phyloP scores from a whole-genome alignment of 1,284 basidiomycete species.

The Melampsora americana region DNA sequence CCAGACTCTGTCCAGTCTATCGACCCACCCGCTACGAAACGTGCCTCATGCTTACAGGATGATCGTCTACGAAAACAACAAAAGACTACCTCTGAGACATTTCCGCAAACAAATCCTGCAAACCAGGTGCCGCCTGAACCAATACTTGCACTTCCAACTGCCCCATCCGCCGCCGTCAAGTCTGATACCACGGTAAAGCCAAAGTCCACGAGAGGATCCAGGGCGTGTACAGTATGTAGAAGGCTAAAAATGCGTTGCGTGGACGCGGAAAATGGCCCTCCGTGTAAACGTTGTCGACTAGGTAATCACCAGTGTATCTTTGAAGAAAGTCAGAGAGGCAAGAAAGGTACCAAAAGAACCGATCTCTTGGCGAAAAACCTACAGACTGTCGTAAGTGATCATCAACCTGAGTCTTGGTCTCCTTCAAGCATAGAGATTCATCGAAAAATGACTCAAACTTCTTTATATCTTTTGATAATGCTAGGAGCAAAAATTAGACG shows the following conservation, averaged over 20 bases:
- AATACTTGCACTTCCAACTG: background rate
- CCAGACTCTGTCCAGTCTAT: background rate
- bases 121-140: background rate
- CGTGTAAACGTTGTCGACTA: constrained; percentile 65
- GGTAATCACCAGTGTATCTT: constrained; percentile 66
- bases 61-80: background rate
- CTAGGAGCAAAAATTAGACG: constrained; percentile 53
- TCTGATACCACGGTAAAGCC: constrained; percentile 47
- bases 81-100: background rate
- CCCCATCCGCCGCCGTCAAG: constrained; percentile 4
- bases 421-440: background rate
- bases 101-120: background rate
- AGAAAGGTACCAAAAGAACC: constrained; percentile 61
- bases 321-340: constrained; percentile 89
- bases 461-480: background rate
- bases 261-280: constrained; percentile 82
- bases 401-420: background rate
- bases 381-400: background rate
- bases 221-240: constrained; percentile 89
- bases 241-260: constrained; percentile 98
- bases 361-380: constrained; percentile 5
- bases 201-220: constrained; percentile 56
- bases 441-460: background rate
- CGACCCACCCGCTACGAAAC: background rate
- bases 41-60: background rate